phyloP scores from a whole-genome alignment of 2,329 filamentous ascomycete genomes.

The Trichophyton schoenleinii region DNA sequence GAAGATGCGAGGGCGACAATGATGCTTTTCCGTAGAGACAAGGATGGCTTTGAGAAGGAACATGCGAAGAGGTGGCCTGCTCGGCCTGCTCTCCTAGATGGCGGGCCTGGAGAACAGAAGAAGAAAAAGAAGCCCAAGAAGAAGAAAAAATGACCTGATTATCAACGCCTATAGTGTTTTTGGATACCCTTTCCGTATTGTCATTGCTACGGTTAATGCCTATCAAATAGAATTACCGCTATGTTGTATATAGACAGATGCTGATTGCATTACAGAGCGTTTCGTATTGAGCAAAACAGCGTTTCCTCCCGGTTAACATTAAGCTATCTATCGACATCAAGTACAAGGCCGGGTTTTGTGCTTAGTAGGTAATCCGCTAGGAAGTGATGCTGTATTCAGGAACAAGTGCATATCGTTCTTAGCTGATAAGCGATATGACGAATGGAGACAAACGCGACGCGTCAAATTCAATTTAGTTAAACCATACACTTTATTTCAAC shows the following conservation, averaged over 20 bases:
- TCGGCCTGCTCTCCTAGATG: constrained; percentile 19
- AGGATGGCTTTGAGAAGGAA: constrained; percentile 73
- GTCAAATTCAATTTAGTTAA: constrained; percentile 7
- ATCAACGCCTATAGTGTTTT: neutral
- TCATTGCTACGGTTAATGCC: neutral
- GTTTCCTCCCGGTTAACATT: no score
- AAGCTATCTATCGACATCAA: no score
- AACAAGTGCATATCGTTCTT: neutral
- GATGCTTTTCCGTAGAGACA: constrained; percentile 72
- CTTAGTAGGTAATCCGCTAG: no score
- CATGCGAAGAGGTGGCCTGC: constrained; percentile 54
- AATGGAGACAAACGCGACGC: neutral
- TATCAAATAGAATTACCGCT: no score
- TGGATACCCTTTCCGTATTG: neutral
- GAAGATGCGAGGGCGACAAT: constrained; percentile 82
- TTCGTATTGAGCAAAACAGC: no score
- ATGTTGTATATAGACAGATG: no score
- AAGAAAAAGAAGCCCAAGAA: constrained; percentile 38
- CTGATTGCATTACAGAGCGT: no score
- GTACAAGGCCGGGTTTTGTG: no score
- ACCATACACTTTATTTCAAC: constrained; percentile 9
- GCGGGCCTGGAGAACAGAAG: constrained; percentile 27
- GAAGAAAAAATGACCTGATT: constrained; percentile 25
- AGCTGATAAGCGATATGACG: neutral
- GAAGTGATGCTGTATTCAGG: no score